Conservation (phyloP, 352 stramenopile species). For the Pythium monospermum region DNA sequence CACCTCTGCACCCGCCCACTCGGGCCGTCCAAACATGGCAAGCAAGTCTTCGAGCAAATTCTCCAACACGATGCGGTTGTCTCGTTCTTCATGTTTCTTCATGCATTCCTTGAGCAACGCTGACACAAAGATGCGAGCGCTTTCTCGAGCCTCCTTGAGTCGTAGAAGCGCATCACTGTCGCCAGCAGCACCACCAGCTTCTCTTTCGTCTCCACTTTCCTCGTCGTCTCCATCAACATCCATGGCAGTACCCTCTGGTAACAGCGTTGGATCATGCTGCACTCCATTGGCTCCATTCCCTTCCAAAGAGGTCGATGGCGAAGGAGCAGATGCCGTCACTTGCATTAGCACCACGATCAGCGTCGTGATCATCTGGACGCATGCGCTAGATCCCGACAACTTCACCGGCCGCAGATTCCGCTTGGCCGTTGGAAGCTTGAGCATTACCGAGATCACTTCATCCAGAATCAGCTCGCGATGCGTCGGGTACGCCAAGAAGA, state of each 20-base stretch:
- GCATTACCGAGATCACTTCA: constrained; percentile 67
- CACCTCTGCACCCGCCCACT: constrained; percentile 71
- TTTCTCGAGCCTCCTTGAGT: constrained; percentile 20
- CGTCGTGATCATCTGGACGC: constrained; percentile 67
- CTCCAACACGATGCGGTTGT: constrained; percentile 70
- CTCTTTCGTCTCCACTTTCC: not conserved
- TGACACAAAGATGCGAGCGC: constrained; percentile 37
- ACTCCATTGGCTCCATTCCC: not conserved
- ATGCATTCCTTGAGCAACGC: constrained; percentile 65
- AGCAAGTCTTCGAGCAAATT: constrained; percentile 84
- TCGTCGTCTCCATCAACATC: constrained; percentile 13
- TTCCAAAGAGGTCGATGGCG: not conserved
- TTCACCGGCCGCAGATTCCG: constrained; percentile 66
- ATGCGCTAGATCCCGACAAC: constrained; percentile 38
- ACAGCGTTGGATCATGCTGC: constrained; percentile 12
- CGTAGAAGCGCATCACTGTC: constrained; percentile 21
- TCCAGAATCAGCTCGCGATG: constrained; percentile 61
- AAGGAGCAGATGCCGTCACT: not conserved
- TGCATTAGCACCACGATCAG: constrained; percentile 56
- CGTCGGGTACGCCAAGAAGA: constrained; percentile 62
- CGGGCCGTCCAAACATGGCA: constrained; percentile 70
- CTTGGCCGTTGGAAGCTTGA: constrained; percentile 74
- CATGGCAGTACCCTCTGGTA: constrained; percentile 19
- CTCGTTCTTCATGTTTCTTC: constrained; percentile 78
- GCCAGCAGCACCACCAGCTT: not conserved